Conservation (phyloP, 768 basidiomycete species). For the Chalciporus sphaerocephalus region DNA sequence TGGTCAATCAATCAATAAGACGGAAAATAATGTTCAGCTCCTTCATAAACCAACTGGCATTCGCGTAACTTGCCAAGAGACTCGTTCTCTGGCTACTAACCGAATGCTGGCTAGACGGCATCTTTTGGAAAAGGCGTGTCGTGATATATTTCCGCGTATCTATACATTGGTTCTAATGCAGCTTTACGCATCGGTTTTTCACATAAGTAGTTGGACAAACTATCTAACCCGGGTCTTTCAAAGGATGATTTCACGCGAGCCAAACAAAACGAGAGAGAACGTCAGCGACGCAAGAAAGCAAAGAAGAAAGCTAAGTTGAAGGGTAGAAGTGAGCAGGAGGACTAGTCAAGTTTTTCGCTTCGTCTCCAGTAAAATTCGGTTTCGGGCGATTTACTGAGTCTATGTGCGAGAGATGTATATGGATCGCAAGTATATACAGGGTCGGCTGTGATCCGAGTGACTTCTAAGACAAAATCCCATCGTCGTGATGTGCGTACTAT, state of each 20-base stretch:
- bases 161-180: constrained; percentile 17
- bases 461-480: neutral
- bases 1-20: constrained; percentile 97
- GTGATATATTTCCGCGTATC: constrained; percentile 19
- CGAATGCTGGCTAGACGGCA: constrained; percentile 69
- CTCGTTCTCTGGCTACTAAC: constrained; percentile 78
- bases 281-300: constrained; percentile 71
- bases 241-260: constrained; percentile 65
- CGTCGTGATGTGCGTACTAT: neutral
- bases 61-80: constrained; percentile 83
- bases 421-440: neutral
- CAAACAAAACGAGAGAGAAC: constrained; percentile 71
- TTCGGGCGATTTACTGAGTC: neutral
- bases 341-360: constrained; percentile 6
- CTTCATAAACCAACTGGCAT: constrained; percentile 86
- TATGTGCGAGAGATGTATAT: neutral
- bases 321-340: constrained; percentile 25
- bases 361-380: neutral
- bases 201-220: constrained; percentile 56
- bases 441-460: no score
- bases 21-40: constrained; percentile 85
- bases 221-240: constrained; percentile 72
- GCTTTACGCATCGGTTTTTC: constrained; percentile 1
- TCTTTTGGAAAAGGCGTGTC: constrained; percentile 71
- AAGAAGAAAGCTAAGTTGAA: constrained; percentile 55